Evolutionary conservation across 164 flowering plant genomes (phyloP).

Genomic region (Chimonanthus praecox): DNA sequence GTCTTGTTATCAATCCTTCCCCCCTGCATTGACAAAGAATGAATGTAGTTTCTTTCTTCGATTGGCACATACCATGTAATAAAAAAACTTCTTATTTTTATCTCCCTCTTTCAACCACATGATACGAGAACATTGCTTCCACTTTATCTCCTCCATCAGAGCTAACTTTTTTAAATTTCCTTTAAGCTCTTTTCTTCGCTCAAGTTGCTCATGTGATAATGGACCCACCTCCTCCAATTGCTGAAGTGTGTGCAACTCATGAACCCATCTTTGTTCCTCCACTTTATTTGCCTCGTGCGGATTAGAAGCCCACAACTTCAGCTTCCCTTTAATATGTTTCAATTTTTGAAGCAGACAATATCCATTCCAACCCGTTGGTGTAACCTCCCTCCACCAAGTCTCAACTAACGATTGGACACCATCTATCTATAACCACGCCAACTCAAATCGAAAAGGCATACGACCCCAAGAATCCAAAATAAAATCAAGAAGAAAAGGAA

Average conservation of each 20-base stretch:
- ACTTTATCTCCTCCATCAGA: not conserved
- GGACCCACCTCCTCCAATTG: not conserved
- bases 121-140: not conserved
- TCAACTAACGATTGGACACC: not conserved
- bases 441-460: not conserved
- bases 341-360: not conserved
- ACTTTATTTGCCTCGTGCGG: not conserved
- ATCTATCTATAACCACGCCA: not conserved
- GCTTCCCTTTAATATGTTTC: not conserved
- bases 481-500: not conserved
- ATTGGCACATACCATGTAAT: not conserved
- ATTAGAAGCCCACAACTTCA: not conserved
- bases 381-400: not conserved
- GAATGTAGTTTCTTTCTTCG: not conserved
- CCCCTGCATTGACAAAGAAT: not conserved
- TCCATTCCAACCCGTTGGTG: not conserved
- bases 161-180: not conserved
- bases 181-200: not conserved
- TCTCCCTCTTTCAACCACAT: not conserved
- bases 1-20: not conserved
- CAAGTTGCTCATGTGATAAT: not conserved
- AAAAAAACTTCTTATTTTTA: not conserved
- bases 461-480: not conserved
- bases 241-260: not conserved
- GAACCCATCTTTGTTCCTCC: not conserved